Base-by-base conservation (phyloP, 202 grass and related monocot species). In the Setaria viridis region DNA sequence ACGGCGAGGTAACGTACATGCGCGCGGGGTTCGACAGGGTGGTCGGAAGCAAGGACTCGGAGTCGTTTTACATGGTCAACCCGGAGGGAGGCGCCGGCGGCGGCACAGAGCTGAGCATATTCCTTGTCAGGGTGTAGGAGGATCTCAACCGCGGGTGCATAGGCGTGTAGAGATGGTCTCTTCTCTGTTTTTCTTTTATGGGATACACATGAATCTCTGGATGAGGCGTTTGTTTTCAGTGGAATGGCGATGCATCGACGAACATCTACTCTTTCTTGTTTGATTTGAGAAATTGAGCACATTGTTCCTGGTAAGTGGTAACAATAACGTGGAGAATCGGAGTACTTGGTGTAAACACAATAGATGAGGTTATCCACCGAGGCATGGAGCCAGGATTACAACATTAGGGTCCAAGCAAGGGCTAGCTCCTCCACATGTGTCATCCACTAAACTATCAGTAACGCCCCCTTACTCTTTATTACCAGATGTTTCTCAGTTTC, bases 31-130 rank as follows among this genome's bases (percentile, higher is more conserved):
- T 94, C 56, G 92, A 94, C 71, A 82, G 92, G 80, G 86, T 94
- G 14, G 39, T 82, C 14, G 86, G 88, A 29, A 88, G 86, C 79
- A 94, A 89, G 82, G 92, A 94, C 76, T 94, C 92, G 14, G 83
- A 94, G 58, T 91, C 92, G 11, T 89, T 91, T 11, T 89, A 94
- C 84, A 94, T 94, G 92, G 80, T 91, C 70, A 91, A 55, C 57
- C 92, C 88, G 50, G 88, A 86, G 19, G 88, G 85, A 4, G 86
- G 53, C 45, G 80, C 85, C 21, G 81, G 35, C 76, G 89, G 85
- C 17, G 89, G 81, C 25, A 84, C 85, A 14, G 92, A 91, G 84
- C 89, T 91, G 0, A 86, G 87, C 80, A 87, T 94, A 46, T 94
- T 94, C 87, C 91, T 94, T 20, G 84, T 94, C 70, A 87, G 92